Base-by-base conservation (phyloP, 345 rosid species). In the Eucalyptus pauciflora region DNA sequence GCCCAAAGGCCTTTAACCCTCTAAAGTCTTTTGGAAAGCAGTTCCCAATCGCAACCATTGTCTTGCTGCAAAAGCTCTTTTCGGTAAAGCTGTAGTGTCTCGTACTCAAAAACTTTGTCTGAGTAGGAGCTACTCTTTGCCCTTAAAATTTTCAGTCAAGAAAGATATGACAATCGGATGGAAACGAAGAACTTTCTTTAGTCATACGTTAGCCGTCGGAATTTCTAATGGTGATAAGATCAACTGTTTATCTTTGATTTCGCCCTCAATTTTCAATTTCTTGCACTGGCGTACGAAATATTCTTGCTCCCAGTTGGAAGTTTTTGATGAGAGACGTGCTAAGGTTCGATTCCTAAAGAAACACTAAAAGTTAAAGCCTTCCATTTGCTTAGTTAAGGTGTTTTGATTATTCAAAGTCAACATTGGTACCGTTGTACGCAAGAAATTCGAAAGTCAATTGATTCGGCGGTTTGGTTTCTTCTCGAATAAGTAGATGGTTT, bases 31-130 rank as follows among this genome's bases (percentile, higher is more conserved):
- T 49, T 5, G 5, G 1, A 13, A 49, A 49, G 5, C 1, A 13
- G 5, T 13, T 49, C 2, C 50, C 50, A 49, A 49, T 4, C 5
- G 5, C 15, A 49, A 2, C 2, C 5, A 1, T 0, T 1, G 13
- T n/a, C 46, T 18, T 10, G 48, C 0, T 37, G 46, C 43, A 31
- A 67, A 67, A 67, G 79, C 79, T 67, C 43, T 67, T 67, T 67
- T 67, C 4, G 0, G 7, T 67, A 16, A 31, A 71, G 13, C 12
- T 37, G 1, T 37, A 18, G 4, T 10, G 45, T 31, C 43, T 37
- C 14, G 0, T 71, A 10, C 7, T 37, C 81, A 10, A 18, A 18
- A 69, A 37, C 46, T 37, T 33, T 33, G 45, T 37, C 81, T 10
- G 14, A 33, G 81, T 18, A 37, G 81, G 27, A 71, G 81, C 81